Percentiles rank a stretch among this genome's conserved stretches.
Evolutionary conservation across 75 land plant genomes (phyloP).

Genomic region (Cupressus sempervirens): DNA sequence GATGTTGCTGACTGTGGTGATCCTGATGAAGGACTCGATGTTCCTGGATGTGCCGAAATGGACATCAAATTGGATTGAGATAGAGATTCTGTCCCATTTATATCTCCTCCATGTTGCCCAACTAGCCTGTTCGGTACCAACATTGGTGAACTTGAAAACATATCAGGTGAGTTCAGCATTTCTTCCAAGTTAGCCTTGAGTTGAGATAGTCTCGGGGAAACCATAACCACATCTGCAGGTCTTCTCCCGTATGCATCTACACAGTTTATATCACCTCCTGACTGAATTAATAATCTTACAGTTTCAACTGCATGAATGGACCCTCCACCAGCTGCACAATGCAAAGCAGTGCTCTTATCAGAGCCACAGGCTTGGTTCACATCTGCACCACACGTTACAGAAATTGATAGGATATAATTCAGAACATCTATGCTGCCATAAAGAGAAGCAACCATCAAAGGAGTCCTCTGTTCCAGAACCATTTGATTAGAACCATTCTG

Average conservation of each 20-base stretch:
- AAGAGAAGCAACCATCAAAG: slow-evolving; percentile 70
- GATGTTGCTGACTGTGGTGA: slow-evolving; percentile 23
- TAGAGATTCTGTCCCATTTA: slow-evolving; percentile 2
- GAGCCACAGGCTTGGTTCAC: slow-evolving; percentile 49
- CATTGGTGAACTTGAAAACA: background rate
- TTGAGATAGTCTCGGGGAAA: slow-evolving; percentile 24
- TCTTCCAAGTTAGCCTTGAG: slow-evolving; percentile 30
- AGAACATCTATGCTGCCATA: slow-evolving; percentile 70
- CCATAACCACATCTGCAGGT: slow-evolving; percentile 59
- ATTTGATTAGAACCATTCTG: slow-evolving; percentile 43
- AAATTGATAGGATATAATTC: slow-evolving; percentile 34
- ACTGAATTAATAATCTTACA: slow-evolving; percentile 50
- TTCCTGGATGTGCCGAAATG: slow-evolving; percentile 37
- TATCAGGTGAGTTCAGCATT: slow-evolving; percentile 22
- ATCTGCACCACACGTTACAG: slow-evolving; percentile 31
- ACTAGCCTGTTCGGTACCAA: slow-evolving; percentile 10
- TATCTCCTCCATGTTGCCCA: slow-evolving; percentile 4
- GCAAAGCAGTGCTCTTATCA: slow-evolving; percentile 66
- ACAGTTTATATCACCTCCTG: slow-evolving; percentile 53
- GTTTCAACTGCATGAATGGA: slow-evolving; percentile 33
- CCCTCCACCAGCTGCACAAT: slow-evolving; percentile 81
- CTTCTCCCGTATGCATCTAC: slow-evolving; percentile 45
- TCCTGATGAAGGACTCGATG: slow-evolving; percentile 22
- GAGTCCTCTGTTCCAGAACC: slow-evolving; percentile 53
- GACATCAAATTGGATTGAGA: slow-evolving; percentile 23